Conservation (phyloP, 75 land plant species). For the Chamaecyparis obtusa region DNA sequence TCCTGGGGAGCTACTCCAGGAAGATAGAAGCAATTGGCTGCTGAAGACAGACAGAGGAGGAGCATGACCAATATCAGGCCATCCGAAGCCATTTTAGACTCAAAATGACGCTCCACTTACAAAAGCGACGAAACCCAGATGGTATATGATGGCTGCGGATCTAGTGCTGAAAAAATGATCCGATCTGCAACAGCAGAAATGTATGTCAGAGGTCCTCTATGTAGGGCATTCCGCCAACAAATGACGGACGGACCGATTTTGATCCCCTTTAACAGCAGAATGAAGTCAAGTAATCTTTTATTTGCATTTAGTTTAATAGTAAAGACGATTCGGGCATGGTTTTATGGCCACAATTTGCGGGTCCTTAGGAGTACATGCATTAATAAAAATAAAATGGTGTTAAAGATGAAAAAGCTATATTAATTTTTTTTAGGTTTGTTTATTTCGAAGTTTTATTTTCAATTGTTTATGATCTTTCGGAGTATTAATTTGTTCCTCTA, state of each 20-base stretch:
- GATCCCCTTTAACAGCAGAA: background rate
- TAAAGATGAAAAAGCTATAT: too few relatives aligned
- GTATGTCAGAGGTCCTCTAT: background rate
- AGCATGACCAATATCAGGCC: background rate
- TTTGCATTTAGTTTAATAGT: background rate
- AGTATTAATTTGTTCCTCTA: too few relatives aligned
- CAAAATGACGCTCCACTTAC: background rate
- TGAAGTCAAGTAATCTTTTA: background rate
- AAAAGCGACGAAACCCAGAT: background rate
- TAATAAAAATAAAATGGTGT: too few relatives aligned
- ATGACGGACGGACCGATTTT: background rate
- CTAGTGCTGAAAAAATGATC: background rate
- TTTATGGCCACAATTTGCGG: too few relatives aligned
- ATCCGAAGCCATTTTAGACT: background rate
- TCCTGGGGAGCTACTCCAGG: slow-evolving; percentile 57
- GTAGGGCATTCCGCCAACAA: background rate
- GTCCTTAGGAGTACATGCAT: too few relatives aligned
- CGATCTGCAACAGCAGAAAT: background rate
- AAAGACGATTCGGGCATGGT: too few relatives aligned
- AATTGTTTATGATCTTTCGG: too few relatives aligned
- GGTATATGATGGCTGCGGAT: background rate
- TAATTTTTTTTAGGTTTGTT: too few relatives aligned
- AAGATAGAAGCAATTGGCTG: slow-evolving; percentile 25
- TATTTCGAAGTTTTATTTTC: too few relatives aligned
- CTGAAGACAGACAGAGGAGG: background rate